A percentile compares a stretch with the other conserved stretches of the same genome.
Evolutionary conservation across 352 stramenopile genomes (phyloP).

Genomic region (Phytophthora pseudosyringae): DNA sequence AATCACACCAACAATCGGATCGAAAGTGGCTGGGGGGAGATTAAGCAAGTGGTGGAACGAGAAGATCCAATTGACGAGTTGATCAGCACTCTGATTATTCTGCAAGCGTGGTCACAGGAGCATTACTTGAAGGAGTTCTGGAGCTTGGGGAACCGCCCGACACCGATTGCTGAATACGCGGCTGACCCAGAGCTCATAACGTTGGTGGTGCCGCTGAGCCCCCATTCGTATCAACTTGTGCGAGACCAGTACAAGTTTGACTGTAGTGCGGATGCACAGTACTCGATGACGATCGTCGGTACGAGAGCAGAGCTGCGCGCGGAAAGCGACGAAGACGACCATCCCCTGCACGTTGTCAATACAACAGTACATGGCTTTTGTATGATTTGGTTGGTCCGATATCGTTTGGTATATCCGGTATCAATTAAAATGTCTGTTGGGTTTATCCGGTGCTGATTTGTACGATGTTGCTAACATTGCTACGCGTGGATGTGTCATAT

Average conservation of each 20-base stretch:
- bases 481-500: background rate
- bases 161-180: background rate
- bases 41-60: background rate
- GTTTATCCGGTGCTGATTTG: too few relatives aligned
- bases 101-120: slow-evolving; percentile 18
- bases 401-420: background rate
- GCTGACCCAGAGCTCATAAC: too few relatives aligned
- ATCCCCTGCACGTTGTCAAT: too few relatives aligned
- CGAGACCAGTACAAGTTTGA: slow-evolving; percentile 14
- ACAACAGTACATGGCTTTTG: too few relatives aligned
- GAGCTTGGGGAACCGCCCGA: slow-evolving; percentile 5
- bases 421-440: too few relatives aligned
- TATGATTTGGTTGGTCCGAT: background rate
- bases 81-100: slow-evolving; percentile 5
- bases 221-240: slow-evolving; percentile 9
- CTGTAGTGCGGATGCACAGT: too few relatives aligned
- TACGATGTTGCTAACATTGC: background rate
- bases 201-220: slow-evolving; percentile 6
- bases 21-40: background rate
- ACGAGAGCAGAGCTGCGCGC: too few relatives aligned
- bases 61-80: background rate
- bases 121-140: slow-evolving; percentile 14
- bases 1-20: background rate
- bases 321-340: too few relatives aligned
- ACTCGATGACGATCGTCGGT: too few relatives aligned